These are phyloP conservation scores for Flaveria sonorensis DNA, from an alignment of 129 eudicot genomes.

Conservation along the genomic window DNA sequence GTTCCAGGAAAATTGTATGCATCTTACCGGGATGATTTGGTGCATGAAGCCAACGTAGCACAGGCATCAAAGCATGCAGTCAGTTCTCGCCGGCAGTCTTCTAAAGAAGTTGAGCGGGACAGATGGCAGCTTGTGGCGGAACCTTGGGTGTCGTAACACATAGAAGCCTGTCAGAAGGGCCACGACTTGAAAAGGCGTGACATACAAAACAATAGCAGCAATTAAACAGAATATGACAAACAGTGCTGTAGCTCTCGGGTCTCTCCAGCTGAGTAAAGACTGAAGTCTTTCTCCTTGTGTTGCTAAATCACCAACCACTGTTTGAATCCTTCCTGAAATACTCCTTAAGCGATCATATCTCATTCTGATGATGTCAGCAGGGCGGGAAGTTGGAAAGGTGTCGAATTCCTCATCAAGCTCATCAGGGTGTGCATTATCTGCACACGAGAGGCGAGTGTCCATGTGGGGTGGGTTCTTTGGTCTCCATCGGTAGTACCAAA, in stretches of 20 bases:
- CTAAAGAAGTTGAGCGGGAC: constrained; percentile 66
- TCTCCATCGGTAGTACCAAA: constrained; percentile 56
- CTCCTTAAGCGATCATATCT: constrained; percentile 62
- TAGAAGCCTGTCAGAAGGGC: constrained; percentile 54
- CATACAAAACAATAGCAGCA: constrained; percentile 56
- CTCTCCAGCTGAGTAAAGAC: constrained; percentile 66
- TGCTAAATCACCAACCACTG: constrained; percentile 69
- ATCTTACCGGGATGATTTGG: constrained; percentile 27
- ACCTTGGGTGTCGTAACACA: constrained; percentile 62
- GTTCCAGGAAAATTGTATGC: constrained; percentile 33
- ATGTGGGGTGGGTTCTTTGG: constrained; percentile 64
- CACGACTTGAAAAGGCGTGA: constrained; percentile 59
- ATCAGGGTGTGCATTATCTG: constrained; percentile 59
- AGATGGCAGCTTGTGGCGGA: constrained; percentile 60
- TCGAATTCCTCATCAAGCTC: constrained; percentile 69
- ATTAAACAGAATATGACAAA: constrained; percentile 59
- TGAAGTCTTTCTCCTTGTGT: constrained; percentile 69
- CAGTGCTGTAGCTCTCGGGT: constrained; percentile 59
- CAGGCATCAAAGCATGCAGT: constrained; percentile 54
- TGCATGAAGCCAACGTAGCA: constrained; percentile 5
- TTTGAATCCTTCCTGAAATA: constrained; percentile 67
- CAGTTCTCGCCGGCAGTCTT: constrained; percentile 67
- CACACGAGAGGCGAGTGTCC: constrained; percentile 68
- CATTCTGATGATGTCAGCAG: constrained; percentile 53
- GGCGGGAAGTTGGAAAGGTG: constrained; percentile 60